Evolutionary conservation across 2,329 filamentous ascomycete species (phyloP), one percentile per base, ranked within the genome.

Genomic region (Cladosporium sp.): DNA sequence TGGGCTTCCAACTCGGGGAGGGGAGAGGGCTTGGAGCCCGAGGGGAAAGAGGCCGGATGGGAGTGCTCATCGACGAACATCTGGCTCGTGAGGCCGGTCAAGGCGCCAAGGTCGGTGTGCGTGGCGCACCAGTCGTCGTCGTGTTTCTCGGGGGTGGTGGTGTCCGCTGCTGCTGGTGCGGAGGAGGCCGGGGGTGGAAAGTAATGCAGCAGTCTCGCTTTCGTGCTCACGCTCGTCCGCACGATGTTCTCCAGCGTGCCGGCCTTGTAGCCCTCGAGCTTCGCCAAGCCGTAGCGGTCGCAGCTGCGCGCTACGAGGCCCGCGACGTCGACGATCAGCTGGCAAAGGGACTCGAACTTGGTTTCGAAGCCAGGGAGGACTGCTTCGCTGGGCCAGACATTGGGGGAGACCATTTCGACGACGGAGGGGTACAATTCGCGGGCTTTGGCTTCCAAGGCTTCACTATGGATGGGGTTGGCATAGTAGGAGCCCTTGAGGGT

Each of bases 61-160:
- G 75, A 76, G 0, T 80, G 79, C 80, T 98, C 94, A 75, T 98
- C 92, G 68, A 98, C 85, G 78, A 96, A 98, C 93, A 98, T 97
- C 71, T 94, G 93, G 2, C 91, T 94, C 0, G 95, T 99, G 38
- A 99, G 84, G 15, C 93, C 94, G 0, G 95, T 99, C 36, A 99
- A 84, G 76, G 94, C 98, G 52, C 95, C 93, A 74, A 97, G 93
- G 78, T 98, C 94, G 65, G 95, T 83, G 77, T 95, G 91, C 1
- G 90, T 92, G 10, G 93, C 92, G 78, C 94, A 99, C 95, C 95
- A 99, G 80, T 96, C 92, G 78, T 97, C 93, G 68, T 92, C 89
- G n/a, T 80, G 68, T 2, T 68, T 66, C 78, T 71, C 24, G 74
- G 72, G 18, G 74, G 73, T 11, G 77, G 75, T 26, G 79, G 80